Conservation (phyloP, 2,329 filamentous ascomycete species). For the Penicillium sp. region DNA sequence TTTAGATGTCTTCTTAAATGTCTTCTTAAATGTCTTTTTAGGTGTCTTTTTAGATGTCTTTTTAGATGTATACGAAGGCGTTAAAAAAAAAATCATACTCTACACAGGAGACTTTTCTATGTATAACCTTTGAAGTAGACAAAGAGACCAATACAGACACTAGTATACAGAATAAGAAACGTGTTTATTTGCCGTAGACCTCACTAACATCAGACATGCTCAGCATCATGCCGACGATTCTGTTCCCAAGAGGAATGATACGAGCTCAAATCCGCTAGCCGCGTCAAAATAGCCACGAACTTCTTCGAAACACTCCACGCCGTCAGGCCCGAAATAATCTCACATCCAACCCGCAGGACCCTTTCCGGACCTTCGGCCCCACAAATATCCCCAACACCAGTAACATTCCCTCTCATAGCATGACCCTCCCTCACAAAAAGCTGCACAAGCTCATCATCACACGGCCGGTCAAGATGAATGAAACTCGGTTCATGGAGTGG, state of each 20-base stretch:
- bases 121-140: background rate
- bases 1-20: too few species aligned
- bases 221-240: background rate
- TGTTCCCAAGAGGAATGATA: conserved; percentile 7
- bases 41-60: too few species aligned
- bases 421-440: conserved; percentile 53
- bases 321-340: conserved; percentile 33
- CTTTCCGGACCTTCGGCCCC: conserved; percentile 37
- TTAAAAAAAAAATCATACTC: too few species aligned
- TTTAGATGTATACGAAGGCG: too few species aligned
- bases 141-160: background rate
- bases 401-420: conserved; percentile 51
- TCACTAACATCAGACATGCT: background rate
- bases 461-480: conserved; percentile 55
- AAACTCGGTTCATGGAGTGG: conserved; percentile 40
- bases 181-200: background rate
- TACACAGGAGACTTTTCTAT: too few species aligned
- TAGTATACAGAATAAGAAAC: conserved; percentile 1
- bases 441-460: conserved; percentile 59
- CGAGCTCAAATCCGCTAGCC: conserved; percentile 29
- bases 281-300: conserved; percentile 33
- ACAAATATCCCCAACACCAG: conserved; percentile 54
- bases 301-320: conserved; percentile 40
- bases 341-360: conserved; percentile 41
- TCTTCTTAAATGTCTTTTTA: too few species aligned